Evolutionary conservation across 1,139 yeast genomes (phyloP).

Genomic region (Yamadazyma aaseri): DNA sequence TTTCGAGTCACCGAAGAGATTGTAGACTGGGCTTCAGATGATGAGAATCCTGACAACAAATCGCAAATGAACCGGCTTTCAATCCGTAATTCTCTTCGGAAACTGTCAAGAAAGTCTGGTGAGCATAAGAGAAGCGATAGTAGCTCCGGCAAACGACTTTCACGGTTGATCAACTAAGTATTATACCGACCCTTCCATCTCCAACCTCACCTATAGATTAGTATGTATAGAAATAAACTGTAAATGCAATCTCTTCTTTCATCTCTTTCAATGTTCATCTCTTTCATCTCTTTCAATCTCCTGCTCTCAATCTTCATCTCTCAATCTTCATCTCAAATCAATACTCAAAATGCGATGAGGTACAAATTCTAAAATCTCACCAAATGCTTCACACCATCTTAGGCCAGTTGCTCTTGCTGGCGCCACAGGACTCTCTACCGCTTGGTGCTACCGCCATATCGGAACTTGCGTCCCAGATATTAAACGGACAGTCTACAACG

Average conservation of each 20-base stretch:
- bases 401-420: constrained; percentile 15
- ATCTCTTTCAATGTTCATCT: too few relatives aligned
- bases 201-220: too few relatives aligned
- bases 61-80: constrained; percentile 43
- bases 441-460: constrained; percentile 5
- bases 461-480: constrained; percentile 11
- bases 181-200: constrained; percentile 2
- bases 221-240: too few relatives aligned
- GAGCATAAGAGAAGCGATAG: constrained; percentile 31
- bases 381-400: not conserved
- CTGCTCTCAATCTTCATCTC: too few relatives aligned
- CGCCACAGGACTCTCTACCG: constrained; percentile 6
- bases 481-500: constrained; percentile 27
- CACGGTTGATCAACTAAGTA: constrained; percentile 12
- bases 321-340: too few relatives aligned
- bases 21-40: constrained; percentile 50
- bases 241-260: too few relatives aligned
- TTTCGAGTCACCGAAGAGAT: constrained; percentile 44
- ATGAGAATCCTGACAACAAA: constrained; percentile 40
- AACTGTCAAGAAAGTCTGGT: constrained; percentile 25
- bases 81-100: constrained; percentile 41
- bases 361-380: too few relatives aligned
- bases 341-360: too few relatives aligned
- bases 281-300: too few relatives aligned
- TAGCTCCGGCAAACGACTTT: constrained; percentile 16